Base-by-base conservation (phyloP, 768 basidiomycete genomes). In the Lactifluus piperatus region DNA sequence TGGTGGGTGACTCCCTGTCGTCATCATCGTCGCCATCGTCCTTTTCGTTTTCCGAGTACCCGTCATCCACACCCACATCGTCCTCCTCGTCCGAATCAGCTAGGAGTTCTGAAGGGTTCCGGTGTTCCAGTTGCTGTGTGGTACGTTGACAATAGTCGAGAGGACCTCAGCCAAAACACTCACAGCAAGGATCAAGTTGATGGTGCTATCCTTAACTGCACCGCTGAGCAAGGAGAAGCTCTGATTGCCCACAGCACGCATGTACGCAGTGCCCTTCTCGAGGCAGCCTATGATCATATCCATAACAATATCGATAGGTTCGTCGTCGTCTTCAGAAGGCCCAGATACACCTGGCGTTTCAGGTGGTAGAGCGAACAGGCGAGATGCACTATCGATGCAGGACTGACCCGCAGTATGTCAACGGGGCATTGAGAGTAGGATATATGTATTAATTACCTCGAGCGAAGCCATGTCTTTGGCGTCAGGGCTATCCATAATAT, bases 261-360 rank as follows among this genome's bases (percentile, higher is more conserved):
- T 78, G 69, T 88, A 94, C 41, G 84, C 81, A 5, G 85, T 88
- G 2, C 86, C 84, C 58, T 86, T 81, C 69, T 97, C 93, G 37
- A 99, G 73, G 68, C 90, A 86, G 6, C 91, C 91, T 49, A 99
- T 90, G 51, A 97, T 82, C n/a, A 80, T 79, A 68, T 97, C 94
- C 34, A 94, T 84, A 41, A 97, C 77, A 45, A 93, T 72, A 62
- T 97, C 93, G 55, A 94, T 82, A 1, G 93, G 84, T 49, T 81
- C 80, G 1, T 76, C 76, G 34, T 64, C 55, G 60, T 70, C 60
- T 51, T 66, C 44, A 46, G 65, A 56, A 37, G 67, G 54, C 45
- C 73, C 70, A 58, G 52, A 76, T 60, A 67, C 68, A 58, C 73
- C 69, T 34, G 48, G 8, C 1, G 13, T 45, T 61, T 72, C 73